Conservation (phyloP, 2,329 filamentous ascomycete species). For the Epichloe scottii region DNA sequence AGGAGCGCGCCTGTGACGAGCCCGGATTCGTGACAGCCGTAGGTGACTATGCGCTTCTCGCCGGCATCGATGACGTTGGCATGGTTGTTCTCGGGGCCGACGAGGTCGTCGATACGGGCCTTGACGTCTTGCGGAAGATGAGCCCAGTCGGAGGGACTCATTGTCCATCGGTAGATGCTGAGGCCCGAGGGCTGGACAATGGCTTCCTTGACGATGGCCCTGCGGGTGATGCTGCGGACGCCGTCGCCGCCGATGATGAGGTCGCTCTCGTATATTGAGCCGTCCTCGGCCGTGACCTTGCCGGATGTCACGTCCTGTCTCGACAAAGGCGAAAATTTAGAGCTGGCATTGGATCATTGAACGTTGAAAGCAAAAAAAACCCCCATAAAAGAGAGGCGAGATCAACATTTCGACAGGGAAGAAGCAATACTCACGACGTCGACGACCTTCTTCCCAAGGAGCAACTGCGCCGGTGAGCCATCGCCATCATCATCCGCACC, state of each 20-base stretch:
- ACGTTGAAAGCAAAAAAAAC: too few relatives aligned
- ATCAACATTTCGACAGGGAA: neutral
- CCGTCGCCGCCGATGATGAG: constrained; percentile 1
- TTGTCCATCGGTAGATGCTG: constrained; percentile 1
- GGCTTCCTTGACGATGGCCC: neutral
- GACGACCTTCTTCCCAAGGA: neutral
- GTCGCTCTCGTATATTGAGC: neutral
- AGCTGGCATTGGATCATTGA: too few relatives aligned
- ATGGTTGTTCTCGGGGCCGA: neutral
- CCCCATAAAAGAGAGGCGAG: neutral
- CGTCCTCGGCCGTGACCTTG: neutral
- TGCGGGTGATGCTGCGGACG: constrained; percentile 1
- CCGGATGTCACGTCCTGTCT: neutral
- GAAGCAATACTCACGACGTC: neutral
- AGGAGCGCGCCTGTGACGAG: neutral
- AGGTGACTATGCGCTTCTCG: neutral
- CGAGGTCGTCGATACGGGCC: neutral
- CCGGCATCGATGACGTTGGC: neutral
- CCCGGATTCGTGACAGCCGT: neutral
- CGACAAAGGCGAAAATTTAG: too few relatives aligned
- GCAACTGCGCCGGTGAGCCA: neutral
- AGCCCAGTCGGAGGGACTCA: neutral
- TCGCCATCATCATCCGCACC: neutral
- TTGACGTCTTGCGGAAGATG: neutral
- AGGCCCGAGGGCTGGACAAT: neutral